Conservation (phyloP, 257 asterid species). For the Parsonsia alboflavescens region DNA sequence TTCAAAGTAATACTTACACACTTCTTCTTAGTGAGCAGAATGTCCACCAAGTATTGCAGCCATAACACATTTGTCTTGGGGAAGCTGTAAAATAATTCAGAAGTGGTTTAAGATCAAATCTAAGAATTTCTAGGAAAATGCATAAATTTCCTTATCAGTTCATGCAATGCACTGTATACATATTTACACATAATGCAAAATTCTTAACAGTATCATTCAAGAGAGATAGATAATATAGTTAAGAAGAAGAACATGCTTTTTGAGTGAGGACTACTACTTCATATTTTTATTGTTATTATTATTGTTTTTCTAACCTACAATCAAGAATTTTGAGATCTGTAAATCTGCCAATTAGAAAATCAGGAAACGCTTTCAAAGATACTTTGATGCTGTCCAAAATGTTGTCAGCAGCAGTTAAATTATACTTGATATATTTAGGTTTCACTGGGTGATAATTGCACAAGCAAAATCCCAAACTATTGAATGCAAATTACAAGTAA, state of each 20-base stretch:
- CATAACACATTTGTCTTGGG: conserved; percentile 91
- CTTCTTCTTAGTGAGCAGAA: conserved; percentile 69
- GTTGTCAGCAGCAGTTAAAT: neutral
- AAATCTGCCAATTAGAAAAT: neutral
- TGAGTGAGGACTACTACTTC: too few species aligned
- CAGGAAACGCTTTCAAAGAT: neutral
- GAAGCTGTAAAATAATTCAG: conserved; percentile 41
- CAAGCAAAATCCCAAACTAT: neutral
- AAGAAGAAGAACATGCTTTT: neutral
- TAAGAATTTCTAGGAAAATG: neutral
- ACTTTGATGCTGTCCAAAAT: neutral
- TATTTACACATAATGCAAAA: too few species aligned
- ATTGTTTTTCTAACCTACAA: neutral
- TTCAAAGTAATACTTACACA: conserved; percentile 48
- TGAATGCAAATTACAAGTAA: too few species aligned
- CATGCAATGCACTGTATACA: neutral
- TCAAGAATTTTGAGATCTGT: neutral
- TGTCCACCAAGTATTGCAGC: conserved; percentile 86
- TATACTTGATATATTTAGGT: neutral
- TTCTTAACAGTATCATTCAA: neutral
- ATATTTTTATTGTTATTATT: too few species aligned
- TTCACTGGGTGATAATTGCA: neutral
- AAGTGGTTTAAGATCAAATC: neutral
- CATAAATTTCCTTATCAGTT: neutral
- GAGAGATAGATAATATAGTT: neutral